phyloP scores from a whole-genome alignment of 2,329 filamentous ascomycete species.

The Sporothrix curviconia region DNA sequence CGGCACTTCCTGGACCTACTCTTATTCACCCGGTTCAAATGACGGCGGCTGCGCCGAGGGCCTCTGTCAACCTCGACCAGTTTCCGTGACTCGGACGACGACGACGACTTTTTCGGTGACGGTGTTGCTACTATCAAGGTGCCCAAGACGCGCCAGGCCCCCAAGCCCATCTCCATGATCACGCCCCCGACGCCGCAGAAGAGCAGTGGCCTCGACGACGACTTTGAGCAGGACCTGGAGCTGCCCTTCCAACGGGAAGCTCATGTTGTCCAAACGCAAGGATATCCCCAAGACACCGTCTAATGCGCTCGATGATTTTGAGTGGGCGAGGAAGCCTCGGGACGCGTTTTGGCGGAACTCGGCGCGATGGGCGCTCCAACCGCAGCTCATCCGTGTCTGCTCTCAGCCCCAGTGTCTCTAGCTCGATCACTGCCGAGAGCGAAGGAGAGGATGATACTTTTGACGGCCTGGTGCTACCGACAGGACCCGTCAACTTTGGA shows the following conservation, averaged over 20 bases:
- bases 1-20: slow-evolving; percentile 22
- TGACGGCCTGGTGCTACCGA: slow-evolving; percentile 79
- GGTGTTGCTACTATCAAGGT: slow-evolving; percentile 62
- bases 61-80: slow-evolving; percentile 51
- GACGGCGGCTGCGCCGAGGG: slow-evolving; percentile 30
- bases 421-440: slow-evolving; percentile 84
- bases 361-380: slow-evolving; percentile 69
- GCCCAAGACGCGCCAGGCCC: slow-evolving; percentile 49
- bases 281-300: slow-evolving; percentile 58
- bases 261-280: slow-evolving; percentile 56
- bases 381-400: slow-evolving; percentile 83
- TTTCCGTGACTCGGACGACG: slow-evolving; percentile 57
- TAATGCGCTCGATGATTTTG: slow-evolving; percentile 66
- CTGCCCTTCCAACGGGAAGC: slow-evolving; percentile 59
- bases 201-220: slow-evolving; percentile 45
- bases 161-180: slow-evolving; percentile 46
- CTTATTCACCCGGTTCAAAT: slow-evolving; percentile 29
- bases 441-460: slow-evolving; percentile 92
- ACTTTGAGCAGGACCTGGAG: slow-evolving; percentile 68
- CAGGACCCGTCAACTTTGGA: slow-evolving; percentile 74
- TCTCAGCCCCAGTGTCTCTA: slow-evolving; percentile 86
- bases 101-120: slow-evolving; percentile 59
- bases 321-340: slow-evolving; percentile 88
- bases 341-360: slow-evolving; percentile 81
- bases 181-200: slow-evolving; percentile 51